A percentile compares a stretch with the other conserved stretches of the same genome.
These are phyloP conservation scores for Hanseniaspora jakobsenii DNA, from an alignment of 805 yeast genomes.

Conservation along the genomic window DNA sequence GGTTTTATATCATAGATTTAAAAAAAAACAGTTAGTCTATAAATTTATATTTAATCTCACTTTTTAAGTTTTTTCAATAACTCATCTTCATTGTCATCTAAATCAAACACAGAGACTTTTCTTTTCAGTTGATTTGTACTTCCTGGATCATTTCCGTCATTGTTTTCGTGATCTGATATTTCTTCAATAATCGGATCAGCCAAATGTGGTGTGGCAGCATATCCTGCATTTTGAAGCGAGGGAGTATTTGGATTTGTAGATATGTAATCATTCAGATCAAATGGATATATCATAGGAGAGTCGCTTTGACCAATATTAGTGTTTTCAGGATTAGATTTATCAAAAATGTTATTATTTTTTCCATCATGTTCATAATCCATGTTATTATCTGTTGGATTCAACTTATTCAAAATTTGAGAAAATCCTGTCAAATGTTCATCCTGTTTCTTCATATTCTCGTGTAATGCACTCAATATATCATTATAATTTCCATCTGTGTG, in stretches of 20 bases:
- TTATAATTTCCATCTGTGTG: not conserved
- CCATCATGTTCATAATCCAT: no score
- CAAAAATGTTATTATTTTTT: not conserved
- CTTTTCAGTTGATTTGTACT: not conserved
- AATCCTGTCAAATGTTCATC: slow-evolving; percentile 13
- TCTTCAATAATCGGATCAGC: slow-evolving; percentile 2
- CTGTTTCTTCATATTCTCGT: slow-evolving; percentile 11
- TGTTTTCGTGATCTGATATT: not conserved
- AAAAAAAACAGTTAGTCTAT: not conserved
- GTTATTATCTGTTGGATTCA: not conserved
- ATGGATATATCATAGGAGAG: slow-evolving; percentile 6
- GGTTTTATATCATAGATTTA: no score
- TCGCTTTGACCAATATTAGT: not conserved
- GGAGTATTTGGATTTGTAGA: slow-evolving; percentile 14
- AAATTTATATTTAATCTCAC: no score
- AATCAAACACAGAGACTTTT: not conserved
- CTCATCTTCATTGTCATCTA: not conserved
- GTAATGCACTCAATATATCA: slow-evolving; percentile 5
- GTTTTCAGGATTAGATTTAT: no score
- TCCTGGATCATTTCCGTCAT: no score
- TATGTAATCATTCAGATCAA: slow-evolving; percentile 16
- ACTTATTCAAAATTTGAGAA: slow-evolving; percentile 10
- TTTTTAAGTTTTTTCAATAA: no score
- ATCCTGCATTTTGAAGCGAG: not conserved
- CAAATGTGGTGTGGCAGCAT: not conserved